These are phyloP conservation scores for Odontarrhena argentea DNA, from an alignment of 345 rosid species.

Conservation along the genomic window DNA sequence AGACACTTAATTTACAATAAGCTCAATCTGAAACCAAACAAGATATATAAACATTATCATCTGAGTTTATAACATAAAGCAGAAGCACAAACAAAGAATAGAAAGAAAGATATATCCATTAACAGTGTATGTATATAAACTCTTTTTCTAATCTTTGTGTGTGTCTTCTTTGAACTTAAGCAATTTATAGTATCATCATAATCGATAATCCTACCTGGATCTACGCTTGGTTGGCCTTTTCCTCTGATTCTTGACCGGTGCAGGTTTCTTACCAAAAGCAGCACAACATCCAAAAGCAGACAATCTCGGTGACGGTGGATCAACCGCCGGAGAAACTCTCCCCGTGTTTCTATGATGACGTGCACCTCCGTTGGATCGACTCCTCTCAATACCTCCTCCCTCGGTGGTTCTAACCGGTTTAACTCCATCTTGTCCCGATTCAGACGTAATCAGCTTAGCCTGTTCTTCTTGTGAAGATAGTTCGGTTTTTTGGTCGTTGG, in stretches of 20 bases:
- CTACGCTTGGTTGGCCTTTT: conserved; percentile 56
- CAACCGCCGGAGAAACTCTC: conserved; percentile 73
- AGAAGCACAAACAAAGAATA: conserved; percentile 17
- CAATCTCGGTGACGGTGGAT: conserved; percentile 90
- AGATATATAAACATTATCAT: conserved; percentile 19
- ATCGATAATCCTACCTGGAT: conserved; percentile 44
- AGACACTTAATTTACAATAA: not conserved
- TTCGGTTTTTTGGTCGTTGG: conserved; percentile 35
- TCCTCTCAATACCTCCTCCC: conserved; percentile 55
- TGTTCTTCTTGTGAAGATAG: conserved; percentile 15
- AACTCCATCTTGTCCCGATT: conserved; percentile 36
- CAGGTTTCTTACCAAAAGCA: conserved; percentile 61
- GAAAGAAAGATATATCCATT: conserved; percentile 18
- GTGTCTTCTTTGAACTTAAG: conserved; percentile 3
- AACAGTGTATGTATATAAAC: not conserved
- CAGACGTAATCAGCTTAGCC: conserved; percentile 14
- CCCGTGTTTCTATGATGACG: conserved; percentile 70
- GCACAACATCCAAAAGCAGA: conserved; percentile 83
- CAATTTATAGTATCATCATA: not conserved
- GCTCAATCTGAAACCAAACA: conserved; percentile 12
- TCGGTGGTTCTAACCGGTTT: conserved; percentile 46
- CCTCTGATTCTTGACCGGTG: conserved; percentile 40
- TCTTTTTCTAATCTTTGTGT: not conserved
- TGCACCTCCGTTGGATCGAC: conserved; percentile 58
- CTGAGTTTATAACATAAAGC: not conserved